Percentiles rank a stretch among this genome's conserved stretches.
These are phyloP conservation scores for Castanea mollissima DNA, from an alignment of 306 rosid genomes.

Conservation along the genomic window DNA sequence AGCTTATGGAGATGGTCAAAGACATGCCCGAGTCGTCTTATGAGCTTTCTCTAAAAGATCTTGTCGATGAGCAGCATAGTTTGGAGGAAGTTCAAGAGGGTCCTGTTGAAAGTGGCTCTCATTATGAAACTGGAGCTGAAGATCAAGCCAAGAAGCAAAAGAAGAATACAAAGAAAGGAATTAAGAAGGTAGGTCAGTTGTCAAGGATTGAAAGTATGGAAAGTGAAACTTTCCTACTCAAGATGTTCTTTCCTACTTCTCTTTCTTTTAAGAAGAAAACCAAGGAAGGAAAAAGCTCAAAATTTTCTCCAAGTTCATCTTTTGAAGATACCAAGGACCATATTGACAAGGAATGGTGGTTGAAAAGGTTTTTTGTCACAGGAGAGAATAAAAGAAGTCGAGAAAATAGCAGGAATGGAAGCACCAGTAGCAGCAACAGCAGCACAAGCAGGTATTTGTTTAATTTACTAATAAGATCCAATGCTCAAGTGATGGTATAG, in stretches of 20 bases:
- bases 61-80: slow-evolving; percentile 42
- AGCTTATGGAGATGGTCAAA: slow-evolving; percentile 53
- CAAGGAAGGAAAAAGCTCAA: slow-evolving; percentile 34
- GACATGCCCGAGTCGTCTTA: slow-evolving; percentile 56
- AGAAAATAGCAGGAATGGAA: slow-evolving; percentile 16
- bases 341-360: slow-evolving; percentile 27
- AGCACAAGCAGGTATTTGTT: slow-evolving; percentile 41
- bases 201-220: slow-evolving; percentile 56
- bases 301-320: slow-evolving; percentile 31
- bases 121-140: slow-evolving; percentile 13
- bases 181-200: slow-evolving; percentile 34
- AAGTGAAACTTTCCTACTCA: slow-evolving; percentile 50
- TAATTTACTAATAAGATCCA: neutral
- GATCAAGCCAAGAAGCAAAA: slow-evolving; percentile 19
- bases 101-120: slow-evolving; percentile 5
- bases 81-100: slow-evolving; percentile 22
- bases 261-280: slow-evolving; percentile 47
- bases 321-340: slow-evolving; percentile 18
- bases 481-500: no score
- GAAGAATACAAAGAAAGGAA: slow-evolving; percentile 17
- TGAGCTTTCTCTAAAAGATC: slow-evolving; percentile 71
- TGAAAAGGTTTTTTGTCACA: slow-evolving; percentile 15
- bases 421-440: slow-evolving; percentile 19
- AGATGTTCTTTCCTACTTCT: slow-evolving; percentile 63
- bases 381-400: slow-evolving; percentile 24